A percentile compares a stretch with the other conserved stretches of the same genome.
These are phyloP conservation scores for Aquilaria agallochum DNA, from an alignment of 441 rosid genomes.

Conservation along the genomic window DNA sequence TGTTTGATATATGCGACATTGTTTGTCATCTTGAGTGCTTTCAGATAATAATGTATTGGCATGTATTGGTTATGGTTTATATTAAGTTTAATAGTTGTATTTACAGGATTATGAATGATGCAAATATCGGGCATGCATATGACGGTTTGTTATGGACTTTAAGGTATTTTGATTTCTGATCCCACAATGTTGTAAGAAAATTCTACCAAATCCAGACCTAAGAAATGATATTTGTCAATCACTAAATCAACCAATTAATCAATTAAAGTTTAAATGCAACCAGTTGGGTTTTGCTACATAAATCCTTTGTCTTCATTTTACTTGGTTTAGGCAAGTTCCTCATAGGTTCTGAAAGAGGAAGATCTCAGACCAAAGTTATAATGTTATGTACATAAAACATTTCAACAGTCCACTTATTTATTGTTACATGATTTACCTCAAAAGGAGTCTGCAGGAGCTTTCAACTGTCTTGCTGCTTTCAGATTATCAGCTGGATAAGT, in stretches of 20 bases:
- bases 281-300: constrained; percentile 10
- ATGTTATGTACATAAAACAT: no score
- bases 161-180: constrained; percentile 44
- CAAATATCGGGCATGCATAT: constrained; percentile 64
- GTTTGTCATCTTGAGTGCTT: no score
- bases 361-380: no score
- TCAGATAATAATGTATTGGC: no score
- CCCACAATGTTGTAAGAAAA: background rate
- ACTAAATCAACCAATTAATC: background rate
- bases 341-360: no score
- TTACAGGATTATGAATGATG: constrained; percentile 80
- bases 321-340: no score
- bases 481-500: constrained; percentile 33
- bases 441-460: constrained; percentile 88
- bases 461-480: constrained; percentile 39
- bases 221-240: no score
- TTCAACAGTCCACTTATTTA: no score
- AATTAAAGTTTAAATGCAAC: background rate
- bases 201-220: no score
- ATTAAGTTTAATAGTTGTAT: constrained; percentile 5
- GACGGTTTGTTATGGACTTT: constrained; percentile 92
- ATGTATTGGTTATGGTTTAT: no score
- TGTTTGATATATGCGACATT: no score
- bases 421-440: constrained; percentile 19
- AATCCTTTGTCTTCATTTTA: constrained; percentile 2